phyloP scores from a whole-genome alignment of 2,329 filamentous ascomycete species.

The Penicillium olsonii region DNA sequence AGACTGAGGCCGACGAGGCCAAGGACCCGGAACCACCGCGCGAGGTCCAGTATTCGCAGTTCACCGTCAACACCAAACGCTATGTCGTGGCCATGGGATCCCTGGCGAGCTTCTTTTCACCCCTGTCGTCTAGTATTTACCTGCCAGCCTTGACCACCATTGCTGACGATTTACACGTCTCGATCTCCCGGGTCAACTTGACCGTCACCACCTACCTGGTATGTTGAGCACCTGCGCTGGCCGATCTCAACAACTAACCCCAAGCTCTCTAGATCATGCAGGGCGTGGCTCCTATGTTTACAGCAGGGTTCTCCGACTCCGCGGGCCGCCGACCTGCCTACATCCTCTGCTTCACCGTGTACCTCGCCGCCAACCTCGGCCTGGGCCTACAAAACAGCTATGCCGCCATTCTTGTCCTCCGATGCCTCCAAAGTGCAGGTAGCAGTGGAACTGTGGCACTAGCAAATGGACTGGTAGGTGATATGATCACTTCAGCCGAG shows the following conservation, averaged over 20 bases:
- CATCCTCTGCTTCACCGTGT: slow-evolving; percentile 52
- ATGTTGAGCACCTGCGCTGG: slow-evolving; percentile 2
- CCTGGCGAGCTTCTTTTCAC: slow-evolving; percentile 33
- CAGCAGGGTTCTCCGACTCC: slow-evolving; percentile 63
- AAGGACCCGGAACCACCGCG: neutral
- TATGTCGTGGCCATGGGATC: slow-evolving; percentile 26
- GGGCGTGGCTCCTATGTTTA: slow-evolving; percentile 44
- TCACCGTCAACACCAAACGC: slow-evolving; percentile 25
- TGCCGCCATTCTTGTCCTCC: slow-evolving; percentile 28
- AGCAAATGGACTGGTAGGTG: slow-evolving; percentile 64
- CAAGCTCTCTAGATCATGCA: slow-evolving; percentile 19
- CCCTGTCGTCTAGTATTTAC: slow-evolving; percentile 39
- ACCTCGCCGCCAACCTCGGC: slow-evolving; percentile 61
- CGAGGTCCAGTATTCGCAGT: slow-evolving; percentile 11
- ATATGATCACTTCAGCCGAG: slow-evolving; percentile 58
- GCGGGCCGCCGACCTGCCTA: slow-evolving; percentile 62
- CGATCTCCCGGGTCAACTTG: slow-evolving; percentile 49
- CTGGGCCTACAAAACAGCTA: slow-evolving; percentile 61
- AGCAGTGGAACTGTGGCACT: slow-evolving; percentile 60
- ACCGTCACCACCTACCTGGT: slow-evolving; percentile 55
- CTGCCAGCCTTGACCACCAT: slow-evolving; percentile 40
- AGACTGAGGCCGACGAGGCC: neutral
- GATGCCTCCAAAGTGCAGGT: slow-evolving; percentile 23
- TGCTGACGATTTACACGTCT: slow-evolving; percentile 42
- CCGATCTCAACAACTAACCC: slow-evolving; percentile 5